A percentile compares a stretch with the other conserved stretches of the same genome.
Evolutionary conservation across 2,329 filamentous ascomycete genomes (phyloP).

Genomic region (Diaporthe humulicola): DNA sequence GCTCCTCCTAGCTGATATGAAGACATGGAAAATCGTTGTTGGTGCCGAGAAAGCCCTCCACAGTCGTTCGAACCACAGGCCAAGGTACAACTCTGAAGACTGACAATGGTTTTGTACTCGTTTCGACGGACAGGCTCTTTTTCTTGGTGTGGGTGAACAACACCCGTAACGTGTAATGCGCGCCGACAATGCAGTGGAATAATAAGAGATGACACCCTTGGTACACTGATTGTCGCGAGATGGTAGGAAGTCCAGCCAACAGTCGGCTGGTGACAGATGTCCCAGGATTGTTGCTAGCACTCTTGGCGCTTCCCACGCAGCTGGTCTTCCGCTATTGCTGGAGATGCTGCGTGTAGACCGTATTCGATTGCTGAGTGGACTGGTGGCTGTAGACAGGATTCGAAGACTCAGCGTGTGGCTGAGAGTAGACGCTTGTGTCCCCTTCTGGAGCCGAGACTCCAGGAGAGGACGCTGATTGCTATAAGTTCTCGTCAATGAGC

Average conservation of each 20-base stretch:
- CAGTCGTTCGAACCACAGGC: not conserved
- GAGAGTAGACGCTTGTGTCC: constrained; percentile 60
- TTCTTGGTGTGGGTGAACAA: not conserved
- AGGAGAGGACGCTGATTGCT: constrained; percentile 69
- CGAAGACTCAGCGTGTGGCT: constrained; percentile 42
- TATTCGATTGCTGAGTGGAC: constrained; percentile 43
- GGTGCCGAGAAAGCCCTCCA: constrained; percentile 33
- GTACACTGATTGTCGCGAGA: constrained; percentile 3
- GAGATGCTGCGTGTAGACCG: constrained; percentile 54
- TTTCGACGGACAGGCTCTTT: not conserved
- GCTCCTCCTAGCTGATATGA: constrained; percentile 25
- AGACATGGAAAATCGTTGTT: constrained; percentile 18
- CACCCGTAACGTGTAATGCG: constrained; percentile 14
- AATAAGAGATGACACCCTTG: not conserved
- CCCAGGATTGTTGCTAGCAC: not conserved
- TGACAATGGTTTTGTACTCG: not conserved
- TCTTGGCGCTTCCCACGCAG: not conserved
- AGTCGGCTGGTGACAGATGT: not conserved
- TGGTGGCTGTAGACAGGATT: constrained; percentile 37
- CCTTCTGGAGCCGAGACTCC: constrained; percentile 60
- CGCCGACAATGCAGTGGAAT: constrained; percentile 2
- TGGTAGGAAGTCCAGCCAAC: not conserved
- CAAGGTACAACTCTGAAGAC: not conserved
- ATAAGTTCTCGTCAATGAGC: constrained; percentile 66
- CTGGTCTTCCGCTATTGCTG: constrained; percentile 45